Conservation (phyloP, 352 stramenopile genomes). For the Globisporangium yorkense region DNA sequence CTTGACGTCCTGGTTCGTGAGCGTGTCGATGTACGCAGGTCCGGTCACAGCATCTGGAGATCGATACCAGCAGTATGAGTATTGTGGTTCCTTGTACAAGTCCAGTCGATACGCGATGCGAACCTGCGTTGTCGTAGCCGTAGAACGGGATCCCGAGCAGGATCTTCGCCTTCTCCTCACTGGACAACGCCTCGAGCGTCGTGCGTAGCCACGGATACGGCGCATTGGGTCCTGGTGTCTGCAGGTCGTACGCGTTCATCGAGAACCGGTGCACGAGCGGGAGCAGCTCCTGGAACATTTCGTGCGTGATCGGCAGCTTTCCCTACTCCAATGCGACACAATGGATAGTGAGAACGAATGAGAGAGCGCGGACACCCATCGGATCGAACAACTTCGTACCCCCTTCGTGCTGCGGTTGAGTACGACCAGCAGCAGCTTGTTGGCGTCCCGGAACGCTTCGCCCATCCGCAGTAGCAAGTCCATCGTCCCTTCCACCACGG, state of each 20-base stretch:
- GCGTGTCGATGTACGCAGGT: conserved; percentile 28
- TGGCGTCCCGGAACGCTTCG: conserved; percentile 32
- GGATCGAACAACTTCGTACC: conserved; percentile 11
- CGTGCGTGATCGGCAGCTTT: conserved; percentile 41
- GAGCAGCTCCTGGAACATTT: conserved; percentile 48
- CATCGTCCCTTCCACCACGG: conserved; percentile 48
- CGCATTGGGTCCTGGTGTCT: conserved; percentile 53
- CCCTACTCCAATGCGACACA: conserved; percentile 18
- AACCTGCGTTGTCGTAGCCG: conserved; percentile 67
- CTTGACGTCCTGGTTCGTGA: conserved; percentile 29
- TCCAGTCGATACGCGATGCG: neutral
- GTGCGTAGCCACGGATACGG: conserved; percentile 58
- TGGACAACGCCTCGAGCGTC: conserved; percentile 44
- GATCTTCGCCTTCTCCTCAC: conserved; percentile 44
- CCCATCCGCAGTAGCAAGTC: conserved; percentile 57
- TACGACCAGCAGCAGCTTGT: conserved; percentile 62
- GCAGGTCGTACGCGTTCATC: conserved; percentile 81
- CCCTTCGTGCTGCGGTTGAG: conserved; percentile 50
- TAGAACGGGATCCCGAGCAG: conserved; percentile 78
- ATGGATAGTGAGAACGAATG: neutral
- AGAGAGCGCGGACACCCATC: neutral
- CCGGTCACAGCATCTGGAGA: conserved; percentile 37
- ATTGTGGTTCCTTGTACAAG: neutral
- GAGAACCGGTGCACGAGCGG: conserved; percentile 72
- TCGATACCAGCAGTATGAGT: neutral